phyloP scores from a whole-genome alignment of 768 basidiomycete species.

The Leucogyrophana mollusca region DNA sequence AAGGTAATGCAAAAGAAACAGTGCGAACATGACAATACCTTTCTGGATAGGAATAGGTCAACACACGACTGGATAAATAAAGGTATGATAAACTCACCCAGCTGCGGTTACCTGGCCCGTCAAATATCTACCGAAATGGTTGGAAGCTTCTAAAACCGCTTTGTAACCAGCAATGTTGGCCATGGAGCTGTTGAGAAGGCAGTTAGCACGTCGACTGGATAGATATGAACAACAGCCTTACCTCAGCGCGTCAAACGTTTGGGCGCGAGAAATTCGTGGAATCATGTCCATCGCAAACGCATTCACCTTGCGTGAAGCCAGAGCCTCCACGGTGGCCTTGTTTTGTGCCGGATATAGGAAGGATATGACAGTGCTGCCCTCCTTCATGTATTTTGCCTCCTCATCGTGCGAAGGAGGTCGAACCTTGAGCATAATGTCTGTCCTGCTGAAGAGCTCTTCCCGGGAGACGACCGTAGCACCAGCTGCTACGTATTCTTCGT shows the following conservation, averaged over 20 bases:
- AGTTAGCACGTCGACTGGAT: conserved; percentile 3
- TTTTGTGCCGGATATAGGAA: conserved; percentile 86
- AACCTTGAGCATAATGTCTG: conserved; percentile 87
- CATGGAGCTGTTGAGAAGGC: conserved; percentile 65
- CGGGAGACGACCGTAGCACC: conserved; percentile 77
- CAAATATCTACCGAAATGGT: conserved; percentile 85
- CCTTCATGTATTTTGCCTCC: conserved; percentile 62
- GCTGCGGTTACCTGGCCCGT: conserved; percentile 92
- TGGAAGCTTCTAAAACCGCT: conserved; percentile 87
- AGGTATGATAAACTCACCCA: conserved; percentile 51
- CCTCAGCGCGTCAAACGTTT: conserved; percentile 89
- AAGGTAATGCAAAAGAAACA: no score
- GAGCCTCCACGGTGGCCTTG: conserved; percentile 64
- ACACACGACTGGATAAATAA: conserved; percentile 4
- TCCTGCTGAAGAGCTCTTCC: conserved; percentile 62
- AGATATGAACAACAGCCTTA: conserved; percentile 23
- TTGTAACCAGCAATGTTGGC: conserved; percentile 95
- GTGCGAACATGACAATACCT: conserved; percentile 30
- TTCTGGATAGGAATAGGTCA: conserved; percentile 29
- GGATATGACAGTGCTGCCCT: conserved; percentile 78
- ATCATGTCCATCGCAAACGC: conserved; percentile 92
- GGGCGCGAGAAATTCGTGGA: conserved; percentile 87
- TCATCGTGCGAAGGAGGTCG: conserved; percentile 66
- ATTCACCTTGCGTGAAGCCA: conserved; percentile 65
- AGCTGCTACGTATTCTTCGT: conserved; percentile 75